phyloP scores from a whole-genome alignment of 2,329 filamentous ascomycete species.

The Taxawa tesnikishii region DNA sequence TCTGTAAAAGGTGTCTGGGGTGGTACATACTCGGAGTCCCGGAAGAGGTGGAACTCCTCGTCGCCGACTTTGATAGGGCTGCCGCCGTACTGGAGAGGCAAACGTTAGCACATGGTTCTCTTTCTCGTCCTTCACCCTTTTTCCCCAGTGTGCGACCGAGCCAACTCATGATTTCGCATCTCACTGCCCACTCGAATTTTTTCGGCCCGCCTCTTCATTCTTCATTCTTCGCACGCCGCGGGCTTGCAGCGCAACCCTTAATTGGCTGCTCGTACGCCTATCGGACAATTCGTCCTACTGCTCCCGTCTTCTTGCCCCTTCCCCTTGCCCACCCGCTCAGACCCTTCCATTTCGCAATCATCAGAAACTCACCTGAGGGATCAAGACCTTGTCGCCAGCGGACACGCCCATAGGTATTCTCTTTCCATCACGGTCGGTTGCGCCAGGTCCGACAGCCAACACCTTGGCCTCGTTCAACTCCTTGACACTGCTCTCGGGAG shows the following conservation, averaged over 20 bases:
- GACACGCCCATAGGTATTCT: slow-evolving; percentile 71
- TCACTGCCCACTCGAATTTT: too few species aligned
- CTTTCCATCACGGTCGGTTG: slow-evolving; percentile 78
- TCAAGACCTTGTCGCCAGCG: slow-evolving; percentile 84
- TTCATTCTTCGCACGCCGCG: too few species aligned
- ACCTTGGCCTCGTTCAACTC: slow-evolving; percentile 98
- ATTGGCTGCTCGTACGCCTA: too few species aligned
- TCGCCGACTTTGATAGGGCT: slow-evolving; percentile 95
- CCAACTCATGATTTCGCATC: too few species aligned
- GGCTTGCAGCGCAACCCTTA: too few species aligned
- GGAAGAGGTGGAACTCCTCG: slow-evolving; percentile 90
- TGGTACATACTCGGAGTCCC: slow-evolving; percentile 84
- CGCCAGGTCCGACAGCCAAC: slow-evolving; percentile 84
- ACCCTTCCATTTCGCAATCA: neutral
- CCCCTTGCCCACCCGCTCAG: neutral
- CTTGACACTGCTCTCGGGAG: slow-evolving; percentile 92
- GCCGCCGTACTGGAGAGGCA: slow-evolving; percentile 89
- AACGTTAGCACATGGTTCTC: too few species aligned
- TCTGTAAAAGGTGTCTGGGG: neutral
- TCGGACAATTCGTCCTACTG: too few species aligned
- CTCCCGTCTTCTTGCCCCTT: neutral
- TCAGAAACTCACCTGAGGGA: slow-evolving; percentile 65
- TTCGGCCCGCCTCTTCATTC: too few species aligned
- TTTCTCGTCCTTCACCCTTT: too few species aligned
- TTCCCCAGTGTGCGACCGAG: too few species aligned